Evolutionary conservation across 495 filamentous ascomycete species (phyloP), one percentile per base, ranked within the genome.

Genomic region (Aspergillus ellipticus): DNA sequence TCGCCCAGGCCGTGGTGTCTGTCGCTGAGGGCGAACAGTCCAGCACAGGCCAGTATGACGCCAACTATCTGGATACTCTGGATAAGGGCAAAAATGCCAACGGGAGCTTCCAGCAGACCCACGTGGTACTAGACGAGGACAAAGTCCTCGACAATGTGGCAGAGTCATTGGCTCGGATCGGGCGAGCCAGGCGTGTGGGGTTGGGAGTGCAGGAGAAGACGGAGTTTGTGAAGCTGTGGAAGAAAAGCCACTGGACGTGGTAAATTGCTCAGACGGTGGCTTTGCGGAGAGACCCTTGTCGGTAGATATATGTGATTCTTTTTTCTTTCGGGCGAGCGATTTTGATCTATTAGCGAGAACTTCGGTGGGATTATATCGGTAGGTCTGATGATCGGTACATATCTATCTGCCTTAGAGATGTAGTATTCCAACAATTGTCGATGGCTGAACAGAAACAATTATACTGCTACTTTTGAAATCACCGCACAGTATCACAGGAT

Each of bases 171-270:
- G 93, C 95, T n/a, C 75, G 93, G 33, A 69, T 99, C 55, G 92
- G 90, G 1, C 79, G 94, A 55, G 91, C 90, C n/a, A 96, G 93
- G 79, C 78, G 95, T 35, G 89, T 99, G 15, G 90, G 85, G 0
- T 67, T 99, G 66, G 89, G 89, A 2, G 75, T 95, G 55, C 73
- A 70, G 63, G 92, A 96, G 39, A 99, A 99, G 76, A 74, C 79
- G 54, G 84, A 81, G 13, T 97, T 97, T 74, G 81, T 95, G 0
- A 53, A 60, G 6, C 63, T 80, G 49, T 92, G 82, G 87, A 74
- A 60, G 26, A 79, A 70, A 64, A 77, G 64, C 43, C 58, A 70
- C 41, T 63, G 66, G 51, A 67, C 53, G 3, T 75, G 72, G 73
- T 73, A 54, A 22, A 29, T 39, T 20, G 8, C 29, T 50, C 15